Conservation (phyloP, 805 yeast species). For the Pichia scutulata region DNA sequence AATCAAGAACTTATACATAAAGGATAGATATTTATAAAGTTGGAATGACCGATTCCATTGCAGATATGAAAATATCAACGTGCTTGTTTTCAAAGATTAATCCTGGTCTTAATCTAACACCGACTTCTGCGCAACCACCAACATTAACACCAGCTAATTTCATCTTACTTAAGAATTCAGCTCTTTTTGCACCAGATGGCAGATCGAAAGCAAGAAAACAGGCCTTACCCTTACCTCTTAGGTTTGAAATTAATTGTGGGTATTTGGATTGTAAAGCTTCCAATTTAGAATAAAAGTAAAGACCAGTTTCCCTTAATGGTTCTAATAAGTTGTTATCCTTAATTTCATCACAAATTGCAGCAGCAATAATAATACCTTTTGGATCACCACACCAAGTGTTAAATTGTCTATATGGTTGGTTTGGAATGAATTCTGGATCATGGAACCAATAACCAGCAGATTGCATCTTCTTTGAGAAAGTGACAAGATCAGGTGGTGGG, state of each 20-base stretch:
- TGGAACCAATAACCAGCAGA: conserved; percentile 82
- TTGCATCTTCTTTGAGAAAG: conserved; percentile 85
- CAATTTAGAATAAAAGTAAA: conserved; percentile 52
- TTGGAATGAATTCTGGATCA: conserved; percentile 65
- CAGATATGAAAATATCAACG: conserved; percentile 55
- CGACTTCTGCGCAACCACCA: conserved; percentile 77
- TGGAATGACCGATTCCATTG: conserved; percentile 31
- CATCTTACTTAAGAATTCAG: conserved; percentile 52
- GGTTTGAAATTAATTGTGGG: conserved; percentile 45
- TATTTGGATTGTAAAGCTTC: conserved; percentile 43
- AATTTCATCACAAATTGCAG: conserved; percentile 63
- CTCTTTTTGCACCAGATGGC: conserved; percentile 46
- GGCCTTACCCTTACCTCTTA: conserved; percentile 70
- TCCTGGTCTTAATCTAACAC: conserved; percentile 78
- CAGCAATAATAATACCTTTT: conserved; percentile 67
- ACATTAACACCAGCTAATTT: conserved; percentile 64
- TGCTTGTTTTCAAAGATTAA: conserved; percentile 73
- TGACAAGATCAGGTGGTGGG: conserved; percentile 75
- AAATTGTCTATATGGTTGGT: conserved; percentile 79
- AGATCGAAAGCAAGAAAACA: conserved; percentile 81
- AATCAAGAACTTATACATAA: not conserved
- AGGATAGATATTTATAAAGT: conserved; percentile 12
- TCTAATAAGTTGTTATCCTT: conserved; percentile 50
- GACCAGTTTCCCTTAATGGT: conserved; percentile 56
- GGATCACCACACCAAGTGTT: conserved; percentile 95